A percentile compares a stretch with the other conserved stretches of the same genome.
Evolutionary conservation across 1,284 basidiomycete genomes (phyloP).

Genomic region (Rhodotorula sp.): DNA sequence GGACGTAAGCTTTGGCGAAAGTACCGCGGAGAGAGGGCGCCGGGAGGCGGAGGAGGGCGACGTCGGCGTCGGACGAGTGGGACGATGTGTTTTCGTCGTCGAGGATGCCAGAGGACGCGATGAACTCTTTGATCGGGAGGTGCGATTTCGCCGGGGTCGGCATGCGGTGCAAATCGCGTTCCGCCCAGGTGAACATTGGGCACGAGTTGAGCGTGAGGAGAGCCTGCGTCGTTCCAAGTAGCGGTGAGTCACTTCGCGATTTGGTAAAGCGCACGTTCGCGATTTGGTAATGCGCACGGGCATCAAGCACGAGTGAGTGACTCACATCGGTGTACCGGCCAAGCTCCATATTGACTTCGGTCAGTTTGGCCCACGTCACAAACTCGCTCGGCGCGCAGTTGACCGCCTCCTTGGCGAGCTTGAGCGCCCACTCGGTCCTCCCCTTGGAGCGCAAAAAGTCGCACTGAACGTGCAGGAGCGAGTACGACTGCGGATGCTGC

Average conservation of each 20-base stretch:
- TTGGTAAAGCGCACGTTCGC: constrained; percentile 50
- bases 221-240: constrained; percentile 46
- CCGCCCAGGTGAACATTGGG: constrained; percentile 99
- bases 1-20: constrained; percentile 89
- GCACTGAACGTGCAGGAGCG: constrained; percentile 88
- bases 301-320: neutral
- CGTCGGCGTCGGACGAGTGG: constrained; percentile 90
- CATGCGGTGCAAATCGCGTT: constrained; percentile 87
- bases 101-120: constrained; percentile 65
- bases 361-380: constrained; percentile 96
- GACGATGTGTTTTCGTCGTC: constrained; percentile 56
- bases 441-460: constrained; percentile 88
- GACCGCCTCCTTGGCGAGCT: constrained; percentile 87
- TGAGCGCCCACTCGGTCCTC: constrained; percentile 82
- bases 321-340: constrained; percentile 75
- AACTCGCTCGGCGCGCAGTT: constrained; percentile 98
- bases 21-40: constrained; percentile 92
- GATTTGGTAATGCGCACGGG: too few species aligned
- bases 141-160: constrained; percentile 80
- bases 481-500: constrained; percentile 86
- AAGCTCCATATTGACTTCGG: constrained; percentile 88
- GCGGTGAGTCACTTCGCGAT: constrained; percentile 50
- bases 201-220: constrained; percentile 96
- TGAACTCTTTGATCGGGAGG: constrained; percentile 79
- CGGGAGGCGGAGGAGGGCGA: constrained; percentile 86